phyloP scores from a whole-genome alignment of 495 filamentous ascomycete genomes.

The Neurospora sp. region DNA sequence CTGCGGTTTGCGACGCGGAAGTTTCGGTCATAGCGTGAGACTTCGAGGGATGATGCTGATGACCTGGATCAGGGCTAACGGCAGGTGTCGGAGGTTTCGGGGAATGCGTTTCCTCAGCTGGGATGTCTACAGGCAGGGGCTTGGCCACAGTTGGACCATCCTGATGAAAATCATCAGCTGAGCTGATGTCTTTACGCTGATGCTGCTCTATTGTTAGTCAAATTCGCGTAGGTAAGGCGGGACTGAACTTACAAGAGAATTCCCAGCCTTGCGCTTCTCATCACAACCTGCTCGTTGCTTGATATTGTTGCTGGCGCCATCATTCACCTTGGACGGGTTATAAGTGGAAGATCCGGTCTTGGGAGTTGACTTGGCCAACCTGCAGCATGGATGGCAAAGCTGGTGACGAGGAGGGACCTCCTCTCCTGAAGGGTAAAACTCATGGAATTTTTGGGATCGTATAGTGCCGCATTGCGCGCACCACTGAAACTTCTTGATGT shows the following conservation, averaged over 20 bases:
- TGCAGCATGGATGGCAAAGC: not conserved
- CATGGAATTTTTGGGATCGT: not conserved
- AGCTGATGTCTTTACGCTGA: not conserved
- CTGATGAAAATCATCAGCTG: not conserved
- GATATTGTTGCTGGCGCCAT: not conserved
- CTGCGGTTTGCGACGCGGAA: not conserved
- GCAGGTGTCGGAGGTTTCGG: not conserved
- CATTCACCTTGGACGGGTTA: not conserved
- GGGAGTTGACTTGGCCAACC: not conserved
- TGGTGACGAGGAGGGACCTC: not conserved
- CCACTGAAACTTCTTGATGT: not conserved
- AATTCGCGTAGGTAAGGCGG: not conserved
- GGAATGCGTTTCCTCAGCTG: not conserved
- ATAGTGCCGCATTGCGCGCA: not conserved
- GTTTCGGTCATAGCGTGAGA: not conserved
- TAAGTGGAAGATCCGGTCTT: not conserved
- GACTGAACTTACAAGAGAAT: not conserved
- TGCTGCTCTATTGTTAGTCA: not conserved
- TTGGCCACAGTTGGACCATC: not conserved
- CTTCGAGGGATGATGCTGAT: not conserved
- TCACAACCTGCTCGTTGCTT: not conserved
- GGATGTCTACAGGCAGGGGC: not conserved
- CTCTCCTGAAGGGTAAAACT: not conserved
- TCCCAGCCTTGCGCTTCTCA: not conserved
- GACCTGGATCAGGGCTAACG: not conserved